phyloP scores from a whole-genome alignment of 176 grass and related monocot genomes.

The Juncus effusus region DNA sequence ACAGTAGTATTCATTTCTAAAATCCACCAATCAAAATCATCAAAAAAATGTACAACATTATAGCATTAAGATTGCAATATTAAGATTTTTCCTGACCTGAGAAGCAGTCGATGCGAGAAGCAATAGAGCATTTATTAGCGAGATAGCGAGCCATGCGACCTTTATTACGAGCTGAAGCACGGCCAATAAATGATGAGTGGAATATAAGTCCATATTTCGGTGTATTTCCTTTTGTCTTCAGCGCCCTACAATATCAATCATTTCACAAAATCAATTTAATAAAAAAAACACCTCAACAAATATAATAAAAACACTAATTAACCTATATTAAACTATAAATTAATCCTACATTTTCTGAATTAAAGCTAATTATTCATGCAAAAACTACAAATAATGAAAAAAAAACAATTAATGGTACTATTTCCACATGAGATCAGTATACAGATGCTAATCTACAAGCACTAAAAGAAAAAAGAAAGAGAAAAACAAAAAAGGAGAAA shows the following conservation, averaged over 20 bases:
- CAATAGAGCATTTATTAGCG: conserved; percentile 97
- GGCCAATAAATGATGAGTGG: conserved; percentile 96
- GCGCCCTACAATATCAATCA: conserved; percentile 40
- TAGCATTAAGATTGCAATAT: background rate
- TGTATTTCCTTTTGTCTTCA: conserved; percentile 86
- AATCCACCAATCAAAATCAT: conserved; percentile 17
- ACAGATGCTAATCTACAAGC: too few relatives aligned
- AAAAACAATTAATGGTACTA: too few relatives aligned
- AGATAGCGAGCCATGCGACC: conserved; percentile 94
- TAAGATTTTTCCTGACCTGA: conserved; percentile 48
- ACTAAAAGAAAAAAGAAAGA: too few relatives aligned
- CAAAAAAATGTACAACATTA: background rate
- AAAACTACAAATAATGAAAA: too few relatives aligned
- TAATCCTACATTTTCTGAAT: too few relatives aligned
- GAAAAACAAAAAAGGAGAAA: too few relatives aligned
- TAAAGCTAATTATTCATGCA: too few relatives aligned
- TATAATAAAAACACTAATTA: too few relatives aligned
- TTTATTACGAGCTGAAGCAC: conserved; percentile 83
- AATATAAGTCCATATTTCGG: conserved; percentile 98
- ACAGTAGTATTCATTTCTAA: conserved; percentile 54
- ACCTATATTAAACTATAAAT: too few relatives aligned
- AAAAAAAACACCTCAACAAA: too few relatives aligned
- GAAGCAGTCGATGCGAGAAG: conserved; percentile 93
- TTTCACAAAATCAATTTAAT: background rate
- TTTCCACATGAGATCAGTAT: too few relatives aligned